Percentiles rank a stretch among this genome's conserved stretches.
phyloP scores from a whole-genome alignment of 371 early-diverging fungal species.

The Saksenaea vasiformis region DNA sequence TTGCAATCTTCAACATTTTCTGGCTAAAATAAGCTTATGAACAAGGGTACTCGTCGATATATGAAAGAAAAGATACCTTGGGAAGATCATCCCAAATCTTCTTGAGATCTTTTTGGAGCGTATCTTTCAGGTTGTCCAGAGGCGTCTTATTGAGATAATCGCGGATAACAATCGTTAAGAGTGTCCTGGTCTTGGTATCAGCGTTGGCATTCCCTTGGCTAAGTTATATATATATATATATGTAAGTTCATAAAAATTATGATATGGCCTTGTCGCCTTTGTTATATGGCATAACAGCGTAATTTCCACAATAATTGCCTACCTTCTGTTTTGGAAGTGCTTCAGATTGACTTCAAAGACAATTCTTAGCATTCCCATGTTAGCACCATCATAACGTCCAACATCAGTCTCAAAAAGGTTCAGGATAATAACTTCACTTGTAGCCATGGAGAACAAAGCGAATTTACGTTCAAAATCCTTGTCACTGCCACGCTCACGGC shows the following conservation, averaged over 20 bases:
- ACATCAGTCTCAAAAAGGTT: conserved; percentile 98
- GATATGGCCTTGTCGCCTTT: conserved; percentile 61
- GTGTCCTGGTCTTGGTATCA: too few relatives aligned
- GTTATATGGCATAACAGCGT: conserved; percentile 21
- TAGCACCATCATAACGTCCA: conserved; percentile 98
- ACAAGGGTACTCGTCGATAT: background rate
- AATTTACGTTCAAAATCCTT: conserved; percentile 99
- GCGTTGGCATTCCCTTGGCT: too few relatives aligned
- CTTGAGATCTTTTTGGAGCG: conserved; percentile 82
- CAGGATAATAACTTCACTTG: conserved; percentile 92
- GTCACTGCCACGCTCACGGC: too few relatives aligned
- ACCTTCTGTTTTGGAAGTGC: conserved; percentile 83
- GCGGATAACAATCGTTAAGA: too few relatives aligned
- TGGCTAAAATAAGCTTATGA: conserved; percentile 51
- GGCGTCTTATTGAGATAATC: conserved; percentile 93
- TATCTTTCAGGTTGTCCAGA: conserved; percentile 74
- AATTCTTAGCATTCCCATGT: conserved; percentile 96
- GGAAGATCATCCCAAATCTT: conserved; percentile 88
- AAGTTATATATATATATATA: conserved; percentile 97
- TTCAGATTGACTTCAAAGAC: conserved; percentile 98
- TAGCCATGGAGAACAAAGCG: conserved; percentile 95
- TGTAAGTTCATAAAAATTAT: conserved; percentile 93
- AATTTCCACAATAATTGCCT: too few relatives aligned
- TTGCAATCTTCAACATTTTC: conserved; percentile 76
- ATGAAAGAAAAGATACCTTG: conserved; percentile 59